Percentiles rank a stretch among this genome's conserved stretches.
Evolutionary conservation across 2,329 filamentous ascomycete species (phyloP).

Genomic region (Colletotrichum cereale): DNA sequence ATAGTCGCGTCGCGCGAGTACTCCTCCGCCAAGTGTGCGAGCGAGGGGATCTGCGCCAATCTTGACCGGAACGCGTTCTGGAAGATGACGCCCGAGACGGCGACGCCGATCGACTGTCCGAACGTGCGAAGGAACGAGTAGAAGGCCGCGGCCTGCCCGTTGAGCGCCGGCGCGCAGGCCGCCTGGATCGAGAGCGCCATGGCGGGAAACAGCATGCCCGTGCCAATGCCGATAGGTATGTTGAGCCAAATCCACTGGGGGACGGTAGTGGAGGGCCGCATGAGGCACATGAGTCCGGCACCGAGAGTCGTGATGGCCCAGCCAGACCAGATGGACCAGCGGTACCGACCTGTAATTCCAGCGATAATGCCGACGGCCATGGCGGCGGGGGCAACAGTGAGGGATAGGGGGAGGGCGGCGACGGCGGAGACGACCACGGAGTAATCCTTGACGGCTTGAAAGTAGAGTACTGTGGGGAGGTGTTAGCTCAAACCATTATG

Average conservation of each 20-base stretch:
- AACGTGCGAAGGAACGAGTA: constrained; percentile 76
- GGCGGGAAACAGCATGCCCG: constrained; percentile 74
- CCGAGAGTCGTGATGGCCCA: constrained; percentile 72
- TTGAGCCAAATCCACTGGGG: constrained; percentile 71
- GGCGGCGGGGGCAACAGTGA: constrained; percentile 73
- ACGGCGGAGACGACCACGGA: constrained; percentile 66
- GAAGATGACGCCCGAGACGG: constrained; percentile 76
- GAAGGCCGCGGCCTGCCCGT: constrained; percentile 71
- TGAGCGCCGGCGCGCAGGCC: constrained; percentile 58
- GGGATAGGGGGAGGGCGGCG: constrained; percentile 69
- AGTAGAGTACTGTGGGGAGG: constrained; percentile 55
- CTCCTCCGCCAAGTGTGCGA: constrained; percentile 55
- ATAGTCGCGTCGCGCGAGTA: constrained; percentile 70
- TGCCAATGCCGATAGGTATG: constrained; percentile 69
- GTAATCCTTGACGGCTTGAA: constrained; percentile 65
- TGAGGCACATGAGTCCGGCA: constrained; percentile 65
- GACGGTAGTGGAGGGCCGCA: constrained; percentile 62
- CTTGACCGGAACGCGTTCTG: constrained; percentile 72
- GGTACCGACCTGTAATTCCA: constrained; percentile 68
- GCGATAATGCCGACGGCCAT: constrained; percentile 67
- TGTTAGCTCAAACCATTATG: constrained; percentile 46
- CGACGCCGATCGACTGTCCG: constrained; percentile 75
- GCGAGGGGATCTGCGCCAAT: constrained; percentile 59
- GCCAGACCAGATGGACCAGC: constrained; percentile 70
- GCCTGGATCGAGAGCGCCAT: constrained; percentile 75